phyloP scores from a whole-genome alignment of 192 early-diverging fungal species.

The Allomyces arbusculus region DNA sequence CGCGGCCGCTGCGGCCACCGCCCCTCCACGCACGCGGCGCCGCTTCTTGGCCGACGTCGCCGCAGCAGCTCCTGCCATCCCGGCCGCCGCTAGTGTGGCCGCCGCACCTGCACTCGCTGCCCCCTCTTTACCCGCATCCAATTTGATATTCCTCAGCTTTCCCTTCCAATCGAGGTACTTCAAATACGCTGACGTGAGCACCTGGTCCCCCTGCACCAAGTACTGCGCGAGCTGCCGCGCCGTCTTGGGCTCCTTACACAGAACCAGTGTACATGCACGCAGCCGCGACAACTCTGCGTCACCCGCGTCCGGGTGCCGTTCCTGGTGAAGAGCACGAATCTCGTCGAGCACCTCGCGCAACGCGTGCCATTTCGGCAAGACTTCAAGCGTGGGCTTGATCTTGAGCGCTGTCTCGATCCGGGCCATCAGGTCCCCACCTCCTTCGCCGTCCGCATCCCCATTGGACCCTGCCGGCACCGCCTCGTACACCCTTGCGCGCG shows the following conservation, averaged over 20 bases:
- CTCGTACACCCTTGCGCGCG: conserved; percentile 26
- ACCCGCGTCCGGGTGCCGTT: too few relatives aligned
- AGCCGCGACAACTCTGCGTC: too few relatives aligned
- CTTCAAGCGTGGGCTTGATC: conserved; percentile 56
- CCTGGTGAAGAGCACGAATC: conserved; percentile 14
- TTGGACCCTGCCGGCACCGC: conserved; percentile 12
- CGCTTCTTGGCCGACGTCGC: conserved; percentile 20
- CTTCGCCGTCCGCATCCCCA: neutral
- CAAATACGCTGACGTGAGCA: conserved; percentile 24
- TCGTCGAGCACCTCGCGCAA: conserved; percentile 53
- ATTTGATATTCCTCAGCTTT: conserved; percentile 6
- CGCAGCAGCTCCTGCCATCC: too few relatives aligned
- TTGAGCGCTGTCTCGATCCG: conserved; percentile 5
- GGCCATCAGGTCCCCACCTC: neutral
- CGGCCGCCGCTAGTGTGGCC: too few relatives aligned
- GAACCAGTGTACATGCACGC: neutral
- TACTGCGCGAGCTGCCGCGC: neutral
- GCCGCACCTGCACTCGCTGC: too few relatives aligned
- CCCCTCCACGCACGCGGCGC: conserved; percentile 16
- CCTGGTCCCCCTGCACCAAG: conserved; percentile 4
- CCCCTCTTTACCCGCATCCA: too few relatives aligned
- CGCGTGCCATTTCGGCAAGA: conserved; percentile 77
- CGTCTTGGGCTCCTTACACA: neutral
- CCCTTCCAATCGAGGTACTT: conserved; percentile 62
- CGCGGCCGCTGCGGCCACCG: conserved; percentile 4